Base-by-base conservation (phyloP, 1,284 basidiomycete species). In the Meripilus lineatus region DNA sequence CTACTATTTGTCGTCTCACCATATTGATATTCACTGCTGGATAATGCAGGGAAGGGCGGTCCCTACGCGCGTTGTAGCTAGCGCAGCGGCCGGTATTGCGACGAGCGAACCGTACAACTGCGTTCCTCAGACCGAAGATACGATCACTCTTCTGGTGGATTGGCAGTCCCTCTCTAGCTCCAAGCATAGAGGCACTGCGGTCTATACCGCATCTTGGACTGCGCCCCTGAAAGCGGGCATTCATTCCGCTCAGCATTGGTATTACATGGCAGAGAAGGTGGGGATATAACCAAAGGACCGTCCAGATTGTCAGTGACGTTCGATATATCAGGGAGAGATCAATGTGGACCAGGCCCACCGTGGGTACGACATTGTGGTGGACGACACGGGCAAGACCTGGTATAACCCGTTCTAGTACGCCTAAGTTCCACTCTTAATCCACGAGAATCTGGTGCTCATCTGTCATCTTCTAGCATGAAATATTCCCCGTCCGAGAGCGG, bases 1-100 rank as follows among this genome's bases (percentile, higher is more conserved):
- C 51, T 95, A 94, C 67, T 95, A 96, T 64, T 81, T 95, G 52
- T 94, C 92, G 50, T 93, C 89, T 24, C 93, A 94, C 64, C 92
- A 95, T 66, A 88, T 94, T 56, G 86, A 89, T 53, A 90, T 93
- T 56, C 89, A 88, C 68, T 87, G 84, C 67, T 94, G 92, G 92
- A 89, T 94, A 57, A 74, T 93, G 50, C 87, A 92, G 58, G 88
- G 82, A 55, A 82, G 77, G 55, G 87, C 79, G 48, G 61, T 79
- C 25, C 92, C 92, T 3, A 84, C 83, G 33, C 81, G 86, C 33
- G 93, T 96, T 38, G 84, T 90, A 18, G 93, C 91, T 1, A 90
- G 87, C 49, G 92, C 86, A 3, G 84, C 90, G 3, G 84, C 84
- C 1, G 93, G 93, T 28, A 94, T 95, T 51, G 93, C 93, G 5